These are phyloP conservation scores for Claviceps arundinis DNA, from an alignment of 2,329 filamentous ascomycete species.

Conservation along the genomic window DNA sequence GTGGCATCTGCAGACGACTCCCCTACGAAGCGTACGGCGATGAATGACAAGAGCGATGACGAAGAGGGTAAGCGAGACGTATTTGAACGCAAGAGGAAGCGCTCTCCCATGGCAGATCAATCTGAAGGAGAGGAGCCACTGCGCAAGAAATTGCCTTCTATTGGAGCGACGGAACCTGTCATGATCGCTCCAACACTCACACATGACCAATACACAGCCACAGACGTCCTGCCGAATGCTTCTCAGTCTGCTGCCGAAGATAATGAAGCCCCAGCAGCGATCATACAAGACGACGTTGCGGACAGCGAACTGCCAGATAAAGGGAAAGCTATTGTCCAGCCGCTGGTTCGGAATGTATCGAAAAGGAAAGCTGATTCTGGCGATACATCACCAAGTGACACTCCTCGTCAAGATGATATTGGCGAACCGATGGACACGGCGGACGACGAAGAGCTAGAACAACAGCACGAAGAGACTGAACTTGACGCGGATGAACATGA, in stretches of 20 bases:
- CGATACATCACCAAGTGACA: neutral
- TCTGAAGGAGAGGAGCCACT: slow-evolving; percentile 34
- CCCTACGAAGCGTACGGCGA: slow-evolving; percentile 19
- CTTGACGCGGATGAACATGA: slow-evolving; percentile 37
- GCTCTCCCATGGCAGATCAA: slow-evolving; percentile 30
- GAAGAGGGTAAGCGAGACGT: slow-evolving; percentile 21
- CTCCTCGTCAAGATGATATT: slow-evolving; percentile 17
- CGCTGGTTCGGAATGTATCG: slow-evolving; percentile 27
- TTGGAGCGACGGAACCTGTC: slow-evolving; percentile 26
- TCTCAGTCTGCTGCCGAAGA: slow-evolving; percentile 34
- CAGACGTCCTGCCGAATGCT: slow-evolving; percentile 22
- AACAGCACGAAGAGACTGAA: slow-evolving; percentile 39
- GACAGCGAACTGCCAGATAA: slow-evolving; percentile 18
- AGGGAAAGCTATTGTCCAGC: slow-evolving; percentile 23
- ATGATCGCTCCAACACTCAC: slow-evolving; percentile 17
- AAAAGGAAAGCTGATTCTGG: slow-evolving; percentile 21
- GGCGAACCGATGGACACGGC: slow-evolving; percentile 22
- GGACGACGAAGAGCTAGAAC: slow-evolving; percentile 28
- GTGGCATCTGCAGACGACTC: slow-evolving; percentile 23
- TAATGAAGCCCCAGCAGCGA: slow-evolving; percentile 20
- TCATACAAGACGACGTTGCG: slow-evolving; percentile 12
- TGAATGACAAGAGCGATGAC: slow-evolving; percentile 15
- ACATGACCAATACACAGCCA: slow-evolving; percentile 23
- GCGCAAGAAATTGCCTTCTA: slow-evolving; percentile 41
- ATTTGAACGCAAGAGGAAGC: slow-evolving; percentile 35